A percentile compares a stretch with the other conserved stretches of the same genome.
Evolutionary conservation across 75 land plant species (phyloP).

Genomic region (Chamaecyparis obtusa): DNA sequence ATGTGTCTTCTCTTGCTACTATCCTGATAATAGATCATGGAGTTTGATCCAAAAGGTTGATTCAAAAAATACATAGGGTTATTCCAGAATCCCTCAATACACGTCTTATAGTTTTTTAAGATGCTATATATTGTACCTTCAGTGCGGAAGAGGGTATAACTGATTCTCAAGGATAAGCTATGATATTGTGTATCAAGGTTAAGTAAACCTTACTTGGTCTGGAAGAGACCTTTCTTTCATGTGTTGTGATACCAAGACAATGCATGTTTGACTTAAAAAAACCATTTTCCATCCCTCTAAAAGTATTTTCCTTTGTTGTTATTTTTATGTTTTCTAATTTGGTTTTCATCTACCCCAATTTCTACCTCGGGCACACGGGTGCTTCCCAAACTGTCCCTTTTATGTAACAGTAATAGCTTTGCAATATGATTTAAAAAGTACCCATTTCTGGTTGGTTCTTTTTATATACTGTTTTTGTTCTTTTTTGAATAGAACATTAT

Average conservation of each 20-base stretch:
- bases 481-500: background rate
- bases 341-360: background rate
- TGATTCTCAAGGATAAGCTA: background rate
- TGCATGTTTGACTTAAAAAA: background rate
- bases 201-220: background rate
- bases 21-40: too few species aligned
- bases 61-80: too few species aligned
- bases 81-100: too few species aligned
- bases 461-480: background rate
- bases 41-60: too few species aligned
- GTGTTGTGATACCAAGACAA: background rate
- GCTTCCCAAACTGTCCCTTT: background rate
- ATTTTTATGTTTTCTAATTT: background rate
- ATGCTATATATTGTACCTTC: background rate
- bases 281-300: background rate
- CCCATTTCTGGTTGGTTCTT: background rate
- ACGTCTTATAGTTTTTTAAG: background rate
- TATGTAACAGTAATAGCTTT: background rate
- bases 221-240: background rate
- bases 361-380: background rate
- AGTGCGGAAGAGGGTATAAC: background rate
- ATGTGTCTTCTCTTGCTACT: too few species aligned
- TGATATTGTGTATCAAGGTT: background rate
- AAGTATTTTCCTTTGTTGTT: background rate
- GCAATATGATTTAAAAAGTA: background rate